Evolutionary conservation across 139 green algal genomes (phyloP).

Genomic region (Coelastrella sp.): DNA sequence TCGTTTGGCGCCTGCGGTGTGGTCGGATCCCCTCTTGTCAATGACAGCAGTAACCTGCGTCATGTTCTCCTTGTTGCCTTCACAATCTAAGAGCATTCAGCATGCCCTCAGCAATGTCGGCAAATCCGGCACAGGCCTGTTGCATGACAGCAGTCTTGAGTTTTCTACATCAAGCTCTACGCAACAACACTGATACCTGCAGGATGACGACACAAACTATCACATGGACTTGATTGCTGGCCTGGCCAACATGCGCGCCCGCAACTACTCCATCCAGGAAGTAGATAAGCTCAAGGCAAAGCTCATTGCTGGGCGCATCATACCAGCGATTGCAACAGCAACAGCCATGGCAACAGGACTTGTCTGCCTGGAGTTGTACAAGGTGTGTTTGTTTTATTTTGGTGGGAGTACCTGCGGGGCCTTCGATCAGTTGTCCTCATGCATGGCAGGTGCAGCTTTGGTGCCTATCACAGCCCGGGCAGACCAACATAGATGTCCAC

Average conservation of each 20-base stretch:
- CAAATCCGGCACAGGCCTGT: neutral
- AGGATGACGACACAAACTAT: slow-evolving; percentile 98
- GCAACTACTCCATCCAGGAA: slow-evolving; percentile 92
- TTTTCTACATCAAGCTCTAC: neutral
- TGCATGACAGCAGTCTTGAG: neutral
- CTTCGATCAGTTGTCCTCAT: no score
- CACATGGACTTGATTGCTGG: slow-evolving; percentile 97
- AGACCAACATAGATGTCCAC: no score
- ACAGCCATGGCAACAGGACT: slow-evolving; percentile 95
- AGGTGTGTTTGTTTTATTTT: slow-evolving; percentile 62
- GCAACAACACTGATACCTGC: neutral
- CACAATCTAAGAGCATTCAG: neutral
- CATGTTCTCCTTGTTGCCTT: neutral
- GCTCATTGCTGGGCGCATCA: slow-evolving; percentile 98
- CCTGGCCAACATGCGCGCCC: slow-evolving; percentile 97
- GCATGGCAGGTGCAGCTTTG: no score
- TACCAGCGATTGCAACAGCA: slow-evolving; percentile 98
- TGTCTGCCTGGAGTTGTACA: slow-evolving; percentile 99
- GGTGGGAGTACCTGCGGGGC: no score
- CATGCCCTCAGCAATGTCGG: no score
- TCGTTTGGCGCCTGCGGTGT: no score
- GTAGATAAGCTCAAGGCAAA: slow-evolving; percentile 97
- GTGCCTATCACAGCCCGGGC: no score
- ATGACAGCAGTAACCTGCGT: neutral
- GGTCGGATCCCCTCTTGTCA: no score